phyloP scores from a whole-genome alignment of 495 filamentous ascomycete species.

The Hypoxylon cercidicola region DNA sequence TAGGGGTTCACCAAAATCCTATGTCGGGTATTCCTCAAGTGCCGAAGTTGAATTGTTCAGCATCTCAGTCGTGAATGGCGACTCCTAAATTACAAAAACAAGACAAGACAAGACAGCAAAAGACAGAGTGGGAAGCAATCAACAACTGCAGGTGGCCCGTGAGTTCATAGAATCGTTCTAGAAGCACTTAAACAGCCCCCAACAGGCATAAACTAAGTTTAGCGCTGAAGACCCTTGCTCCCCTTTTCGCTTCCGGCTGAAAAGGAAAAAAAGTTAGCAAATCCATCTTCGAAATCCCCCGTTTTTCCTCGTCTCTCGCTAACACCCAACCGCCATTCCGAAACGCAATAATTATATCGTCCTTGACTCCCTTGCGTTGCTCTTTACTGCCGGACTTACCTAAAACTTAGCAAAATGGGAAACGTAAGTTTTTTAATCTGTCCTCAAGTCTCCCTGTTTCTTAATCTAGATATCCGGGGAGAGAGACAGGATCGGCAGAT shows the following conservation, averaged over 20 bases:
- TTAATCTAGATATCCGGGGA: neutral
- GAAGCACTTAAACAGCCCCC: conserved; percentile 6
- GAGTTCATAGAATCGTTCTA: conserved; percentile 6
- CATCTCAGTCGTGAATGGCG: neutral
- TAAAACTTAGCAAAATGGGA: conserved; percentile 55
- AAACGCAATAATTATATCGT: conserved; percentile 1
- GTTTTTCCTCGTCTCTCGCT: conserved; percentile 29
- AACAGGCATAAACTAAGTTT: conserved; percentile 14
- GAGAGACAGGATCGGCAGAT: neutral
- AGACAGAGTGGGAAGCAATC: neutral
- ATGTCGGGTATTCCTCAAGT: too few species aligned
- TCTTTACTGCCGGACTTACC: neutral
- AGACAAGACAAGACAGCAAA: neutral
- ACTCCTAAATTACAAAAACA: neutral
- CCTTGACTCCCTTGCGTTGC: neutral
- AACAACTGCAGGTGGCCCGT: conserved; percentile 6
- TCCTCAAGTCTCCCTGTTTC: neutral
- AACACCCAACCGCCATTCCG: conserved; percentile 29
- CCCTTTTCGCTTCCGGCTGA: conserved; percentile 12
- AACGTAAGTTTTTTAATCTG: conserved; percentile 67
- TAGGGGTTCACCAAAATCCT: too few species aligned
- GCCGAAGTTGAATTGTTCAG: too few species aligned
- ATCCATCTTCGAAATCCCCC: conserved; percentile 36
- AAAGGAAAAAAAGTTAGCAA: conserved; percentile 11
- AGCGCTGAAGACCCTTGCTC: conserved; percentile 30